These are phyloP conservation scores for Cercophora scortea DNA, from an alignment of 495 filamentous ascomycete species.

Conservation along the genomic window DNA sequence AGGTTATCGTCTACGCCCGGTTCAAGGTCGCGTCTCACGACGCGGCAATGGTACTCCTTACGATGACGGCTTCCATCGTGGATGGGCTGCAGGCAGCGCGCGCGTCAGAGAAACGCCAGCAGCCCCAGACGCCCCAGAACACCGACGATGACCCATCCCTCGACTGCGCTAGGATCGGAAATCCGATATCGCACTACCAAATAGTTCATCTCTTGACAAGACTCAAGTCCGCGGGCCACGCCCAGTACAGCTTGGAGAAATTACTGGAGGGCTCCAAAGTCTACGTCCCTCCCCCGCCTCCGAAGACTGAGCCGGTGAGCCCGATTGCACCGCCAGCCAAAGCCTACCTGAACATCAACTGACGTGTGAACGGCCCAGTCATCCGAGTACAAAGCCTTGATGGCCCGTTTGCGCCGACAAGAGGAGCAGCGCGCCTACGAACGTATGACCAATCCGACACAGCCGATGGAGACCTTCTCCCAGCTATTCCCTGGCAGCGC, in stretches of 20 bases:
- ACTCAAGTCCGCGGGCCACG: conserved; percentile 30
- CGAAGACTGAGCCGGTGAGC: conserved; percentile 71
- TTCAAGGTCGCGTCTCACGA: too few relatives aligned
- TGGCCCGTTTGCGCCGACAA: conserved; percentile 73
- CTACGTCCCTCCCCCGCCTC: conserved; percentile 68
- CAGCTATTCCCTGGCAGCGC: conserved; percentile 48
- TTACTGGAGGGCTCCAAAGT: conserved; percentile 65
- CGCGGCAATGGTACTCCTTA: conserved; percentile 64
- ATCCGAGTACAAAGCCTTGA: conserved; percentile 80
- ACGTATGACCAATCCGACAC: conserved; percentile 57
- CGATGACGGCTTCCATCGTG: conserved; percentile 62
- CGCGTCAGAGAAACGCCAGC: background rate
- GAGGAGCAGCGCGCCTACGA: conserved; percentile 75
- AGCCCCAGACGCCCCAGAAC: background rate
- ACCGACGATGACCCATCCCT: conserved; percentile 31
- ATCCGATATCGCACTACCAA: conserved; percentile 73
- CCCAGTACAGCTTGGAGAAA: conserved; percentile 44
- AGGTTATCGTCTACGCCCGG: too few relatives aligned
- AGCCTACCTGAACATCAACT: too few relatives aligned
- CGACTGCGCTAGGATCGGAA: conserved; percentile 43
- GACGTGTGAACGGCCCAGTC: conserved; percentile 39
- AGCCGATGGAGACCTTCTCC: conserved; percentile 47
- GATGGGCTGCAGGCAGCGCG: conserved; percentile 44
- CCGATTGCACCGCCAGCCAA: background rate
- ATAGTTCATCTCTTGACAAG: conserved; percentile 58